Conservation (phyloP, 2,329 filamentous ascomycete species). For the Sclerotinia sclerotiorum region DNA sequence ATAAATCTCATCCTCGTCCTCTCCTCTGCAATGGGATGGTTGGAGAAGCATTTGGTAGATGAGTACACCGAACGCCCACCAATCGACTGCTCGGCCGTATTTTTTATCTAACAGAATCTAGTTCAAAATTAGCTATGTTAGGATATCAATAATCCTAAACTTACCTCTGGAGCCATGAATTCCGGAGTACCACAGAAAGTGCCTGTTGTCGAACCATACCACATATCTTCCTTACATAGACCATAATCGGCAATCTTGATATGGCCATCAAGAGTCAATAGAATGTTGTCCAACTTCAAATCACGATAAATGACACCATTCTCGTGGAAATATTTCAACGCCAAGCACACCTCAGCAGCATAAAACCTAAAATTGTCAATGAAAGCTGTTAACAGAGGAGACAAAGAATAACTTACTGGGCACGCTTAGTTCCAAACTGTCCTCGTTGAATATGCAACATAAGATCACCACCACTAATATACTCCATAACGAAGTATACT, state of each 20-base stretch:
- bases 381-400: conserved; percentile 29
- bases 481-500: conserved; percentile 99
- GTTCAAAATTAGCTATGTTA: conserved; percentile 35
- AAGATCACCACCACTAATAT: conserved; percentile 95
- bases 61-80: conserved; percentile 98
- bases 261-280: conserved; percentile 91
- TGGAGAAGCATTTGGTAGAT: conserved; percentile 99
- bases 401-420: conserved; percentile 66
- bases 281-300: conserved; percentile 81
- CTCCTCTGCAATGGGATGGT: conserved; percentile 96
- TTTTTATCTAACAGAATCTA: conserved; percentile 97
- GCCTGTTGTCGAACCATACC: conserved; percentile 94
- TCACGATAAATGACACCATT: conserved; percentile 97
- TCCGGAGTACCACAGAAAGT: conserved; percentile 99
- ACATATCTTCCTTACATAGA: conserved; percentile 99
- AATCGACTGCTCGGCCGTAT: conserved; percentile 94
- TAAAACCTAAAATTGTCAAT: conserved; percentile 67
- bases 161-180: conserved; percentile 97
- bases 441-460: conserved; percentile 99
- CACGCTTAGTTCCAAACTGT: conserved; percentile 91
- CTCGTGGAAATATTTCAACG: conserved; percentile 98
- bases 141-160: conserved; percentile 34
- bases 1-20: conserved; percentile 99
- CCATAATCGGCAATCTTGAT: conserved; percentile 99
- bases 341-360: conserved; percentile 93